Conservation (phyloP, 495 filamentous ascomycete genomes). For the Penicillium dipodomyicola region DNA sequence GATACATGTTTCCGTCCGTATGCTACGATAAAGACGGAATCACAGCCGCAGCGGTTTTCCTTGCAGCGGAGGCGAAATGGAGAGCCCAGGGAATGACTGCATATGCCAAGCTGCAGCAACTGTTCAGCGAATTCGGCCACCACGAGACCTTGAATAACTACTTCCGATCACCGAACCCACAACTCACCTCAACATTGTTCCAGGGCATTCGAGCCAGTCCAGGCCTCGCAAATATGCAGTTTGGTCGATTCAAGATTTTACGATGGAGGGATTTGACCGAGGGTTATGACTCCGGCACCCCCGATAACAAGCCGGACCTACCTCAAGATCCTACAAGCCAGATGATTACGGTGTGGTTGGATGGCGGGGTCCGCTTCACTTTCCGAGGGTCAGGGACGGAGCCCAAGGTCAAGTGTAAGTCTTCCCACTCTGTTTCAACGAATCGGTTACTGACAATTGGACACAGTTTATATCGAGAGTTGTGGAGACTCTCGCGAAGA, state of each 20-base stretch:
- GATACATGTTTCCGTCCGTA: conserved; percentile 68
- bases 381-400: conserved; percentile 69
- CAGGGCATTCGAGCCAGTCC: conserved; percentile 49
- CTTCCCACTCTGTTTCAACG: not conserved
- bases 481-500: conserved; percentile 42
- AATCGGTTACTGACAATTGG: conserved; percentile 7
- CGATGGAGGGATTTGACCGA: conserved; percentile 69
- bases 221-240: conserved; percentile 38
- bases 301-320: conserved; percentile 54
- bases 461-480: conserved; percentile 57
- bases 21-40: conserved; percentile 73
- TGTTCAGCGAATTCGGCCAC: conserved; percentile 62
- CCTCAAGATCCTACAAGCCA: conserved; percentile 59
- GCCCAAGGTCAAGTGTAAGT: conserved; percentile 63
- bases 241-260: conserved; percentile 53
- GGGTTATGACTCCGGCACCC: conserved; percentile 59
- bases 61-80: conserved; percentile 57
- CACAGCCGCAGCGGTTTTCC: conserved; percentile 62
- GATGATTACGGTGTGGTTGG: conserved; percentile 71
- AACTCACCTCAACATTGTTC: conserved; percentile 54
- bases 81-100: conserved; percentile 53
- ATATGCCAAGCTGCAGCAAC: conserved; percentile 55
- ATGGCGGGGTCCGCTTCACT: conserved; percentile 59
- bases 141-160: conserved; percentile 69
- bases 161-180: conserved; percentile 58